Percentiles rank a stretch among this genome's conserved stretches.
These are phyloP conservation scores for Clathrospora elynae DNA, from an alignment of 2,329 filamentous ascomycete genomes.

Conservation along the genomic window DNA sequence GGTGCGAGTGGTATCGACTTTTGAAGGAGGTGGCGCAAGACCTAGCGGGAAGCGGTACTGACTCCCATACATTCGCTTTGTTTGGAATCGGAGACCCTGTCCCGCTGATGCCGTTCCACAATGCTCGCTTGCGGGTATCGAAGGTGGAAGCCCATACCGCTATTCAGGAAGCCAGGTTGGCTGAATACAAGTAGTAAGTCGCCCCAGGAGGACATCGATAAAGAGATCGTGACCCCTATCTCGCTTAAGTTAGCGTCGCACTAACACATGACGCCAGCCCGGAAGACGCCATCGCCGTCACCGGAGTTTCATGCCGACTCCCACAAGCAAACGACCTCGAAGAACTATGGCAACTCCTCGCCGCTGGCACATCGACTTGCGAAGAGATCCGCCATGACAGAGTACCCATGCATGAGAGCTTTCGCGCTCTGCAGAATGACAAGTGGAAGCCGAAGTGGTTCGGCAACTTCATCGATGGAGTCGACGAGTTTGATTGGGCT, in stretches of 20 bases:
- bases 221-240: background rate
- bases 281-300: slow-evolving; percentile 15
- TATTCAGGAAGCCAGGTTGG: slow-evolving; percentile 8
- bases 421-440: slow-evolving; percentile 13
- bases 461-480: slow-evolving; percentile 29
- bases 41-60: slow-evolving; percentile 8
- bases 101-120: slow-evolving; percentile 23
- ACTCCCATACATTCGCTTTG: slow-evolving; percentile 20
- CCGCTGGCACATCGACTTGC: slow-evolving; percentile 11
- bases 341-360: slow-evolving; percentile 20
- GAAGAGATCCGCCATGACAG: slow-evolving; percentile 10
- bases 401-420: slow-evolving; percentile 11
- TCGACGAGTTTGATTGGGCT: slow-evolving; percentile 43
- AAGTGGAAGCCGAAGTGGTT: slow-evolving; percentile 17
- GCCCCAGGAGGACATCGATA: background rate
- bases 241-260: background rate
- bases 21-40: slow-evolving; percentile 23
- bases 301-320: slow-evolving; percentile 18
- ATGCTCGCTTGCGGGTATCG: slow-evolving; percentile 11
- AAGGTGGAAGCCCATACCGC: slow-evolving; percentile 17
- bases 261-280: slow-evolving; percentile 8
- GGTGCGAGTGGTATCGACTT: slow-evolving; percentile 29
- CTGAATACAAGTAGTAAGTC: slow-evolving; percentile 13
- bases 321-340: slow-evolving; percentile 18
- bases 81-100: slow-evolving; percentile 32